Evolutionary conservation across 371 early-diverging fungal species (phyloP).

Genomic region (Syncephalastrum contaminatum): DNA sequence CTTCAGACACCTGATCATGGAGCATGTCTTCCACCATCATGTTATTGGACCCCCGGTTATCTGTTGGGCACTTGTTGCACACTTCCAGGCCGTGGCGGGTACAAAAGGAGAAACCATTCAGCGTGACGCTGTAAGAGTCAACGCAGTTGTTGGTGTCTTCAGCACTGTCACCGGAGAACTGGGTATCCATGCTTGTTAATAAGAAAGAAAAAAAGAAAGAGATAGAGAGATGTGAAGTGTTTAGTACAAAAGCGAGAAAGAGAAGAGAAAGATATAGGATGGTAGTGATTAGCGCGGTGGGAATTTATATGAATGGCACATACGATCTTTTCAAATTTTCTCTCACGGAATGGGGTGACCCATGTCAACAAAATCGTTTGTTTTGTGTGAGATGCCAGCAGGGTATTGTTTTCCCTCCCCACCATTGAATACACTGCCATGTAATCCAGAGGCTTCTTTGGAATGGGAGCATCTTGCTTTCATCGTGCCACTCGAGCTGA

Average conservation of each 20-base stretch:
- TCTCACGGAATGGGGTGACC: no score
- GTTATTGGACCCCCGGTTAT: constrained; percentile 42
- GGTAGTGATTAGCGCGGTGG: no score
- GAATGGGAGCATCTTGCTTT: no score
- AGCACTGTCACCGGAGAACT: constrained; percentile 23
- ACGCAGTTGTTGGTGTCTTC: constrained; percentile 35
- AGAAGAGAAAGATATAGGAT: not conserved
- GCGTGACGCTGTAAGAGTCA: constrained; percentile 34
- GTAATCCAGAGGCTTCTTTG: no score
- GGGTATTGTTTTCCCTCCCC: no score
- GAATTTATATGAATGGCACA: no score
- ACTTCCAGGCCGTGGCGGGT: constrained; percentile 46
- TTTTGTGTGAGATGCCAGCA: no score
- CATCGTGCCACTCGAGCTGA: no score
- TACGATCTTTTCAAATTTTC: no score
- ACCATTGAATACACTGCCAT: no score
- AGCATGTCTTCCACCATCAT: constrained; percentile 41
- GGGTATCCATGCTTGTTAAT: constrained; percentile 35
- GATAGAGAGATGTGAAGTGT: not conserved
- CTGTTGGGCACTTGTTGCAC: constrained; percentile 46
- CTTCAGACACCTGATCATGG: constrained; percentile 35
- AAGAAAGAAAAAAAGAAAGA: constrained; percentile 2
- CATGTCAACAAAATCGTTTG: no score
- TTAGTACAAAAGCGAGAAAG: constrained; percentile 1
- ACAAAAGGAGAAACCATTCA: constrained; percentile 40